These are phyloP conservation scores for Plicaturopsis crispa DNA, from an alignment of 768 basidiomycete species.

Conservation along the genomic window DNA sequence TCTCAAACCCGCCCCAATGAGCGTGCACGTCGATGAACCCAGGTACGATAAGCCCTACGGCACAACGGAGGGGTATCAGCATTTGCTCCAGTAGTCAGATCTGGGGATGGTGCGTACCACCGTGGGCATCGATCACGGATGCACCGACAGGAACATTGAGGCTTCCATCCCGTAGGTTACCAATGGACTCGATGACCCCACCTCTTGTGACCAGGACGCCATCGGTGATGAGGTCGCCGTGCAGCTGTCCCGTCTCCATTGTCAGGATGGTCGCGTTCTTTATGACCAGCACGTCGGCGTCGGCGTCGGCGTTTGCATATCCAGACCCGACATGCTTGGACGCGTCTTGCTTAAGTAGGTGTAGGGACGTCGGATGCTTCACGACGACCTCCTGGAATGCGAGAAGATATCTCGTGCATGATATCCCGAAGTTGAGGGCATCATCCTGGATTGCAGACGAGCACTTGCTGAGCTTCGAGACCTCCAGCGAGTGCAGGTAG, in stretches of 20 bases:
- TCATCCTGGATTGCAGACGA: conserved; percentile 41
- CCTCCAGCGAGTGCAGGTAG: conserved; percentile 53
- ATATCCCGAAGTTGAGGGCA: conserved; percentile 47
- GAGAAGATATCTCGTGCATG: conserved; percentile 50
- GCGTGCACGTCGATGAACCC: conserved; percentile 76
- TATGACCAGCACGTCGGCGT: conserved; percentile 46
- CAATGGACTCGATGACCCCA: conserved; percentile 51
- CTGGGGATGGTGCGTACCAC: conserved; percentile 34
- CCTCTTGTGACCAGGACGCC: conserved; percentile 47
- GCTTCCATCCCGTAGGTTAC: conserved; percentile 17
- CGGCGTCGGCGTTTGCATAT: conserved; percentile 11
- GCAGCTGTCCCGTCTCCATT: conserved; percentile 48
- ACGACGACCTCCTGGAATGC: conserved; percentile 51
- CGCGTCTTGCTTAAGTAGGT: conserved; percentile 50
- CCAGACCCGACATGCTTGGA: conserved; percentile 7
- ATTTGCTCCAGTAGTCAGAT: background rate
- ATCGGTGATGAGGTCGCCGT: conserved; percentile 41
- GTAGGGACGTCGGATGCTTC: conserved; percentile 53
- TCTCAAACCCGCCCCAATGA: conserved; percentile 55
- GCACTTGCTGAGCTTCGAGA: conserved; percentile 45
- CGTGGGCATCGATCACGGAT: conserved; percentile 47
- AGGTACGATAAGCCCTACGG: conserved; percentile 53
- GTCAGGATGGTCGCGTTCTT: conserved; percentile 65
- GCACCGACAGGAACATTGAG: conserved; percentile 29
- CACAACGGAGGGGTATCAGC: conserved; percentile 4